Conservation (phyloP, 2,329 filamentous ascomycete genomes). For the Alternaria angustiovoidea region DNA sequence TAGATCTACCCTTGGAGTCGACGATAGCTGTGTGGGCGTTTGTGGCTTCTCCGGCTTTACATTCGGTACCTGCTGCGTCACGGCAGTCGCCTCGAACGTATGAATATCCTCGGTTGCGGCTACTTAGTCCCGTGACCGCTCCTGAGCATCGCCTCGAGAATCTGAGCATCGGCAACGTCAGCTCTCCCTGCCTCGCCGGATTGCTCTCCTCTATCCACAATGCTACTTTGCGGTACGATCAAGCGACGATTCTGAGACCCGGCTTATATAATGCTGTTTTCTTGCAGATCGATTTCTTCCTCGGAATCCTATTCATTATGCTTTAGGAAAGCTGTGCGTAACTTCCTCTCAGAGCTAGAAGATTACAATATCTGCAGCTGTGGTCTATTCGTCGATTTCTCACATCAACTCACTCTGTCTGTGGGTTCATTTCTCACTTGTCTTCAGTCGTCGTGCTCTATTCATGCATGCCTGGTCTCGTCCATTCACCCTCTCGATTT, state of each 20-base stretch:
- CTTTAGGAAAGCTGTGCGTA: background rate
- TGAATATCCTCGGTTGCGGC: conserved; percentile 13
- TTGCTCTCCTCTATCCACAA: background rate
- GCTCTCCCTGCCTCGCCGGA: background rate
- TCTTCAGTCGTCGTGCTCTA: too few relatives aligned
- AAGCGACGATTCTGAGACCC: background rate
- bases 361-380: background rate
- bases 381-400: background rate
- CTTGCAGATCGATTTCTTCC: background rate
- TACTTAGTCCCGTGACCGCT: conserved; percentile 7
- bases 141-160: background rate
- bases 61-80: background rate
- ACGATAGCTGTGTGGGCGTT: background rate
- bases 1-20: background rate
- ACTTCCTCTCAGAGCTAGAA: background rate
- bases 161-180: background rate
- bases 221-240: background rate
- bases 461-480: too few relatives aligned
- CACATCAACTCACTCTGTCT: background rate
- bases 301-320: too few relatives aligned
- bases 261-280: background rate
- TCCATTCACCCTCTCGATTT: background rate
- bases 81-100: background rate
- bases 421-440: too few relatives aligned
- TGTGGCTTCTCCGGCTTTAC: conserved; percentile 1